A percentile compares a stretch with the other conserved stretches of the same genome.
These are phyloP conservation scores for Phaeosphaeriaceae sp. DNA, from an alignment of 2,329 filamentous ascomycete species.

Conservation along the genomic window DNA sequence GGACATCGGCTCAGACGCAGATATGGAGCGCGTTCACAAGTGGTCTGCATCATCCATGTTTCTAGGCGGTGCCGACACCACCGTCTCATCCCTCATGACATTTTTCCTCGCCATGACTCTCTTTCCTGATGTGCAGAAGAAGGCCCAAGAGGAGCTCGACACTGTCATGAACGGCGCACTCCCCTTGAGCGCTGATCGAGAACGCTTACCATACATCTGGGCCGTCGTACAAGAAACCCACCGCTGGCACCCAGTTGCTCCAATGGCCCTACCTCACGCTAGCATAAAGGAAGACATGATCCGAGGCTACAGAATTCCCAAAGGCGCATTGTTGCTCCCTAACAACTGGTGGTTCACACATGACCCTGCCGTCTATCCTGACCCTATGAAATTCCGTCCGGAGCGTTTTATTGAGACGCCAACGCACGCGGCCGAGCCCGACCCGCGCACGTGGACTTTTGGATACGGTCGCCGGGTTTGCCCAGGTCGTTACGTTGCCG, in stretches of 20 bases:
- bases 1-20: constrained; percentile 33
- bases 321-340: constrained; percentile 46
- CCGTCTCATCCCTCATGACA: constrained; percentile 48
- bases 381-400: constrained; percentile 53
- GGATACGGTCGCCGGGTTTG: constrained; percentile 55
- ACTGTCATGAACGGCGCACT: constrained; percentile 56
- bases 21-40: constrained; percentile 47
- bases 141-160: constrained; percentile 58
- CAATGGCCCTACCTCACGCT: constrained; percentile 43
- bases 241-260: constrained; percentile 44
- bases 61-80: constrained; percentile 55
- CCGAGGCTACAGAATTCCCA: constrained; percentile 51
- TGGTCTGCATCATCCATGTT: constrained; percentile 55
- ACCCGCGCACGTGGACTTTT: constrained; percentile 46
- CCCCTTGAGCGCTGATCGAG: constrained; percentile 56
- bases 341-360: constrained; percentile 54
- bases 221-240: constrained; percentile 54
- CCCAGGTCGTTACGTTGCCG: constrained; percentile 51
- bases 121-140: constrained; percentile 56
- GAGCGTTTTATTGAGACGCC: constrained; percentile 51
- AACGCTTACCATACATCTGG: constrained; percentile 48
- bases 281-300: constrained; percentile 46
- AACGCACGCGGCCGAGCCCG: constrained; percentile 42
- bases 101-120: constrained; percentile 62
- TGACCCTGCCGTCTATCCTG: constrained; percentile 47